Conservation (phyloP, 2,329 filamentous ascomycete genomes). For the Camillea tinctor region DNA sequence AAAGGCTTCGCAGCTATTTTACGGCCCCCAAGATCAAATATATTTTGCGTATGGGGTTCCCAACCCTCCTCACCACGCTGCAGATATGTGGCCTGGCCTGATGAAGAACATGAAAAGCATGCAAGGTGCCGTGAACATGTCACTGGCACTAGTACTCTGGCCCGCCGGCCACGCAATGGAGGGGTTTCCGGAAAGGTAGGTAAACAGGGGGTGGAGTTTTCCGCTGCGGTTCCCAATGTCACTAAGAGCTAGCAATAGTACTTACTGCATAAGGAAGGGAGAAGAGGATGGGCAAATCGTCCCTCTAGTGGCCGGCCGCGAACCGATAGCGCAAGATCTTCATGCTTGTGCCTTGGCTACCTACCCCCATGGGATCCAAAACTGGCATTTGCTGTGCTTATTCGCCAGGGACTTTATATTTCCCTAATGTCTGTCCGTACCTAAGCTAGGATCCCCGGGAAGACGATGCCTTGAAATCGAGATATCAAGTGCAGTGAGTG, state of each 20-base stretch:
- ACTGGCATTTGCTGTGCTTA: neutral
- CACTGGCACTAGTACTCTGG: slow-evolving; percentile 6
- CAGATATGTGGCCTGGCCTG: slow-evolving; percentile 15
- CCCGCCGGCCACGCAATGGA: neutral
- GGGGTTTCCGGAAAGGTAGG: neutral
- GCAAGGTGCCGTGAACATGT: slow-evolving; percentile 23
- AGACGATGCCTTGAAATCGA: neutral
- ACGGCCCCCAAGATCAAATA: neutral
- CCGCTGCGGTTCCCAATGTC: neutral
- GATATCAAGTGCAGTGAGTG: neutral
- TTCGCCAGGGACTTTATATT: neutral
- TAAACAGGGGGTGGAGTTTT: neutral
- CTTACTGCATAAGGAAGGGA: neutral
- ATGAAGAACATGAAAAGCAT: slow-evolving; percentile 19
- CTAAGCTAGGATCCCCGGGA: neutral
- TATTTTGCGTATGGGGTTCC: neutral
- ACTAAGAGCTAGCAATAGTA: neutral
- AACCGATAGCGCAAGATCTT: neutral
- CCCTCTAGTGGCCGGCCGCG: neutral
- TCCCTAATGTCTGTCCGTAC: neutral
- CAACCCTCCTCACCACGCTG: slow-evolving; percentile 11
- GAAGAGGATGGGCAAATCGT: neutral
- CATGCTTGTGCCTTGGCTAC: neutral
- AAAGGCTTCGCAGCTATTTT: neutral
- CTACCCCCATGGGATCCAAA: neutral